Percentiles rank a stretch among this genome's conserved stretches.
phyloP scores from a whole-genome alignment of 345 rosid species.

The Excoecaria cochinchinensis region DNA sequence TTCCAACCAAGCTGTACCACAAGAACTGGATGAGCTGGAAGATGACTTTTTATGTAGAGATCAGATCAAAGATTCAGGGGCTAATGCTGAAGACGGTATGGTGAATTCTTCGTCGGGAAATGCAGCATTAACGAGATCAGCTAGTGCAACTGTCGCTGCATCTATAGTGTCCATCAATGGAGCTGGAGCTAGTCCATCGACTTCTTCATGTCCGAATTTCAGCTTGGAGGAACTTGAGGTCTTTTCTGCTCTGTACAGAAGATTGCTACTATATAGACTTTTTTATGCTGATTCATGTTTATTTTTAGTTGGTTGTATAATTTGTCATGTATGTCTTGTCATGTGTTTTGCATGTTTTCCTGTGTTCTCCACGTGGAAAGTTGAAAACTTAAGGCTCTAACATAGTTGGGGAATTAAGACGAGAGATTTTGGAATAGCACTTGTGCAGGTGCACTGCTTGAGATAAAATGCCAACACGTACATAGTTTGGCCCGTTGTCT shows the following conservation, averaged over 20 bases:
- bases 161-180: constrained; percentile 30
- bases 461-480: background rate
- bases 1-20: constrained; percentile 45
- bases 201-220: constrained; percentile 31
- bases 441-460: background rate
- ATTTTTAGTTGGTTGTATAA: background rate
- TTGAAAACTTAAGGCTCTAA: background rate
- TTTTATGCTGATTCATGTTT: background rate
- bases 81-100: constrained; percentile 20
- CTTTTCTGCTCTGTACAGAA: constrained; percentile 15
- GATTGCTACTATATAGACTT: background rate
- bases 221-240: constrained; percentile 94
- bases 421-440: background rate
- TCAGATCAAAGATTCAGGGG: constrained; percentile 33
- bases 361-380: background rate
- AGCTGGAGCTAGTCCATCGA: constrained; percentile 37
- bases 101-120: constrained; percentile 31
- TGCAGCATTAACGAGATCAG: background rate
- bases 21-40: constrained; percentile 81
- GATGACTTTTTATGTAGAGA: constrained; percentile 49
- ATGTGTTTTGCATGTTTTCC: background rate
- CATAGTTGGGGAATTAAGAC: no score
- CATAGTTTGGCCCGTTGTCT: background rate
- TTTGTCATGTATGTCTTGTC: background rate
- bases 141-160: constrained; percentile 15